Evolutionary conservation across 2,329 filamentous ascomycete genomes (phyloP), one percentile per base, ranked within the genome.

Genomic region (Cladosporium cucumerinum): DNA sequence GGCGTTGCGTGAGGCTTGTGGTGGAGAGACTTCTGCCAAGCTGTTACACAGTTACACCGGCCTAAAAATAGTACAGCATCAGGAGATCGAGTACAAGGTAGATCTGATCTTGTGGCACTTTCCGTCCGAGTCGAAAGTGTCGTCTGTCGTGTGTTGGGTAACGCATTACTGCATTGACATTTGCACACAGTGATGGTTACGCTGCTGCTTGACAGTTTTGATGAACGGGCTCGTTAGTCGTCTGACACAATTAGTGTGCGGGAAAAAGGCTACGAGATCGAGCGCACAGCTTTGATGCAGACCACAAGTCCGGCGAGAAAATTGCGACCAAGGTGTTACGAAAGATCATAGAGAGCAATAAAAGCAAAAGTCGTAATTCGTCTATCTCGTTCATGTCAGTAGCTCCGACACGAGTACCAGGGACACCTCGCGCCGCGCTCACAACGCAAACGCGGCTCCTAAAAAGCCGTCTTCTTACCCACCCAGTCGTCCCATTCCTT

Each of bases 401-500:
- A 46, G 10, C 21, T 25, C 18, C 21, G 28, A 32, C 28, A 51
- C 58, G 28, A 30, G n/a, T 30, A 5, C 26, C 14, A 23, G 43
- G 16, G 25, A 54, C 60, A 25, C 60, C 34, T 21, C 16, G 32
- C 60, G 60, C 49, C 49, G 39, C 60, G 60, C 60, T 46, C 5
- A 14, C 16, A 60, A 28, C n/a, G 18, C 54, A 48, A 16, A 25
- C 2, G 12, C 30, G 5, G 28, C 43, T 25, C 14, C 16, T n/a
- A 61, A 5, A 28, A 14, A 34, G 39, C 21, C 32, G 48, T 18
- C 48, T 62, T 65, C 69, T 72, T 70, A 65, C 82, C 80, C 23
- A 88, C 85, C 90, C 92, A 95, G 18, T 88, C 84, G 75, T 87
- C 86, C 91, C 93, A 97, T 69, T 84, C 84, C 81, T 86, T 88